phyloP scores from a whole-genome alignment of 225 moss, liverwort and hornwort species.

The Thuidium tamariscinum region DNA sequence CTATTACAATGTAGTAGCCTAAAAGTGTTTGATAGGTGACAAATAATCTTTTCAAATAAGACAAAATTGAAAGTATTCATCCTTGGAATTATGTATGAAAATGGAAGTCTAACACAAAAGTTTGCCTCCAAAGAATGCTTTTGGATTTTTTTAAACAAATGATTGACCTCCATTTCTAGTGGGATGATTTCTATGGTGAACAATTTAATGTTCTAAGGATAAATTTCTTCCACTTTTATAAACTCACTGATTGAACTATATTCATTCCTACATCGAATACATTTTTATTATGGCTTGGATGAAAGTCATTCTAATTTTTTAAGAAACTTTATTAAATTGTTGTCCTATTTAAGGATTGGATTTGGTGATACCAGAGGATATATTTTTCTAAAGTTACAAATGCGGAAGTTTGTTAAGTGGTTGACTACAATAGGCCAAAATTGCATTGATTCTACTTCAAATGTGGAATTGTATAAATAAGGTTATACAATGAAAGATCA shows the following conservation, averaged over 20 bases:
- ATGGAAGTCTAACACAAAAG: fast-evolving
- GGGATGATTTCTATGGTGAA: neutral
- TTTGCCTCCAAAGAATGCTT: neutral
- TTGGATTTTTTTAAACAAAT: neutral
- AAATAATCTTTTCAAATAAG: neutral
- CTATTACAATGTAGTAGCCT: fast-evolving
- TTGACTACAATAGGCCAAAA: too few relatives aligned
- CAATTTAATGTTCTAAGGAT: fast-evolving
- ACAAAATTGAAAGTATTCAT: neutral
- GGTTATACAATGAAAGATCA: too few relatives aligned
- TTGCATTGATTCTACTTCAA: too few relatives aligned
- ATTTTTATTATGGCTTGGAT: too few relatives aligned
- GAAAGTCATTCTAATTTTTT: too few relatives aligned
- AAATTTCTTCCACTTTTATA: too few relatives aligned
- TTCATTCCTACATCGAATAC: neutral
- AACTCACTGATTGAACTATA: fast-evolving
- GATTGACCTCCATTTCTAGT: fast-evolving
- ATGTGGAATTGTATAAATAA: too few relatives aligned
- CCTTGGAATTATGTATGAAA: neutral
- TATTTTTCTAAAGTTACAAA: too few relatives aligned
- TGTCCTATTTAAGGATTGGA: too few relatives aligned
- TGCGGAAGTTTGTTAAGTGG: too few relatives aligned
- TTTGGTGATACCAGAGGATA: too few relatives aligned
- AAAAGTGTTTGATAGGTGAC: fast-evolving
- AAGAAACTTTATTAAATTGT: too few relatives aligned